These are phyloP conservation scores for Adenanthera pavonina DNA, from an alignment of 306 rosid genomes.

Conservation along the genomic window DNA sequence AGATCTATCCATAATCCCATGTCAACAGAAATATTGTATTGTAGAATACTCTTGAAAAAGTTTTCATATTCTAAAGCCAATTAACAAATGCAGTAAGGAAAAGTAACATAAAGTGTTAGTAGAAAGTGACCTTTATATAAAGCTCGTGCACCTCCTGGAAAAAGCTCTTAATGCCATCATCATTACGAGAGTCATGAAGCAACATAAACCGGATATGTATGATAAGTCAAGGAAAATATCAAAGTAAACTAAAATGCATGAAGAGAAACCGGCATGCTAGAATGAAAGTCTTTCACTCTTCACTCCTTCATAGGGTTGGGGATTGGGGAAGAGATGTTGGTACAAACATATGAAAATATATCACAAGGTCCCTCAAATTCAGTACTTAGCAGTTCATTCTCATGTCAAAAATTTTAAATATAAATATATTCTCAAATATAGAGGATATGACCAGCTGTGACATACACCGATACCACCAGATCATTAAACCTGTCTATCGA, in stretches of 20 bases:
- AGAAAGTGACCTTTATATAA: slow-evolving; percentile 79
- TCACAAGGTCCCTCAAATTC: slow-evolving; percentile 8
- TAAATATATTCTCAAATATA: slow-evolving; percentile 22
- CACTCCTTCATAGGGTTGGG: not conserved
- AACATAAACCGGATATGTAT: slow-evolving; percentile 90
- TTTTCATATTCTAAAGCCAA: slow-evolving; percentile 6
- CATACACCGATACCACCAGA: slow-evolving; percentile 87
- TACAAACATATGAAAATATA: slow-evolving; percentile 10
- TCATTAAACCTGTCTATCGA: slow-evolving; percentile 93
- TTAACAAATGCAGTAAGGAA: slow-evolving; percentile 19
- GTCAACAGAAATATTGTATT: slow-evolving; percentile 20
- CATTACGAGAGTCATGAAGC: slow-evolving; percentile 94
- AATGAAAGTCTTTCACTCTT: slow-evolving; percentile 15
- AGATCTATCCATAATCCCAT: slow-evolving; percentile 21
- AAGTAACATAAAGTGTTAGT: slow-evolving; percentile 19
- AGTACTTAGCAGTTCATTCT: slow-evolving; percentile 14
- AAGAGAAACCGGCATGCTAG: slow-evolving; percentile 9
- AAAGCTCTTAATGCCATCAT: slow-evolving; percentile 98
- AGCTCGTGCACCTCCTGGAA: slow-evolving; percentile 98
- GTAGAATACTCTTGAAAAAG: slow-evolving; percentile 10
- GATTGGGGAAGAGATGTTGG: slow-evolving; percentile 7
- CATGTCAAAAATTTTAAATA: slow-evolving; percentile 13
- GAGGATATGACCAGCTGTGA: slow-evolving; percentile 99
- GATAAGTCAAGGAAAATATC: slow-evolving; percentile 65
- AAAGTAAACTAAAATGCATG: not conserved